These are phyloP conservation scores for Cytospora paraplurivora DNA, from an alignment of 2,329 filamentous ascomycete genomes.

Conservation along the genomic window DNA sequence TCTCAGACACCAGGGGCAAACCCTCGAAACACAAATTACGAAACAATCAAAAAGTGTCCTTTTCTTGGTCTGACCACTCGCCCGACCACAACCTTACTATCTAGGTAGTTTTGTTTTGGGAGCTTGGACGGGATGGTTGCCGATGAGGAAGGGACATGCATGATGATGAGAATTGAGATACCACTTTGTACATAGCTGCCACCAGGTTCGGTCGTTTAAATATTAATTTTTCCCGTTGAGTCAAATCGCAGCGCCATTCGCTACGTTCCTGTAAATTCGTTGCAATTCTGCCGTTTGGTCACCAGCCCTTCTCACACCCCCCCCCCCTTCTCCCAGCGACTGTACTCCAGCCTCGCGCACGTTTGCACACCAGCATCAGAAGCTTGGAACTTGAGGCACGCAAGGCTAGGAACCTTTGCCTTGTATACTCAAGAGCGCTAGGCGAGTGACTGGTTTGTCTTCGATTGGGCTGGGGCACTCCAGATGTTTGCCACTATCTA, in stretches of 20 bases:
- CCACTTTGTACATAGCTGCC: slow-evolving; percentile 11
- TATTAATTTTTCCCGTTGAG: not conserved
- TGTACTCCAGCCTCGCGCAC: no score
- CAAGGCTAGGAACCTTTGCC: no score
- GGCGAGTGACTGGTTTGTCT: no score
- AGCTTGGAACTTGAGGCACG: no score
- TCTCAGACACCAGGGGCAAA: not conserved
- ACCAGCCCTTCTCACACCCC: no score
- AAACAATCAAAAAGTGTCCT: not conserved
- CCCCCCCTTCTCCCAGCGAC: no score
- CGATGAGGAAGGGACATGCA: not conserved
- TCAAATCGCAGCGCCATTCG: not conserved
- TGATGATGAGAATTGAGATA: slow-evolving; percentile 5
- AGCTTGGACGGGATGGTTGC: not conserved
- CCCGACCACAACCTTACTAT: not conserved
- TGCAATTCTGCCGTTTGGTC: no score
- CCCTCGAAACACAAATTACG: not conserved
- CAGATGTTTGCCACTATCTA: no score
- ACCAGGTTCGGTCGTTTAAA: slow-evolving; percentile 2
- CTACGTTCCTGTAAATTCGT: not conserved
- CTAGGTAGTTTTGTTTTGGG: not conserved
- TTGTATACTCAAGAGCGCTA: no score
- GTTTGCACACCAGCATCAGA: no score
- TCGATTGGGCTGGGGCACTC: no score
- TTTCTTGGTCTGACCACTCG: not conserved